phyloP scores from a whole-genome alignment of 2,329 filamentous ascomycete species.

The Seiridium cupressi region DNA sequence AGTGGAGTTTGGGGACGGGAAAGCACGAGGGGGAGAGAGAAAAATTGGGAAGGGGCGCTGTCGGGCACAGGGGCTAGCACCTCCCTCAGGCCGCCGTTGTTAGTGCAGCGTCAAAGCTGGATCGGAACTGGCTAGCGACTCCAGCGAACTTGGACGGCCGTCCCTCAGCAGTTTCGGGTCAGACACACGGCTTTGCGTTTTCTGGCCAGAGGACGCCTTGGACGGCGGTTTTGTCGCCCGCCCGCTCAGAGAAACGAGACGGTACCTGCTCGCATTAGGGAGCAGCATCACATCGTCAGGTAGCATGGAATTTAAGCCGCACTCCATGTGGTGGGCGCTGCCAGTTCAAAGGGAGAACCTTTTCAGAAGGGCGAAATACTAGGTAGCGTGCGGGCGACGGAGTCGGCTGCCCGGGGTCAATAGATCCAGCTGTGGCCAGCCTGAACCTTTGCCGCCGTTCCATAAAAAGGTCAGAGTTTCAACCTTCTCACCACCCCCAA shows the following conservation, averaged over 20 bases:
- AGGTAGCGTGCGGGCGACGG: slow-evolving; percentile 2
- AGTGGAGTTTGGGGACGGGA: background rate
- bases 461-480: background rate
- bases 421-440: background rate
- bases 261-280: too few relatives aligned
- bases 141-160: background rate
- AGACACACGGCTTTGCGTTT: background rate
- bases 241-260: too few relatives aligned
- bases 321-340: too few relatives aligned
- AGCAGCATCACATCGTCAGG: too few relatives aligned
- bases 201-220: background rate
- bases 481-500: background rate
- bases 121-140: slow-evolving; percentile 2
- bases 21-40: background rate
- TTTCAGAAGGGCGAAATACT: background rate
- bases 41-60: background rate
- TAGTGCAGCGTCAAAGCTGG: slow-evolving; percentile 6
- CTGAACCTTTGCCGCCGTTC: background rate
- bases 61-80: background rate
- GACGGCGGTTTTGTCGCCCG: background rate
- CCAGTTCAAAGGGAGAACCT: background rate
- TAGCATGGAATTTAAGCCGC: too few relatives aligned
- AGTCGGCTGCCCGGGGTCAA: slow-evolving; percentile 1
- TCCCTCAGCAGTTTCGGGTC: background rate
- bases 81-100: slow-evolving; percentile 4